A percentile compares a stretch with the other conserved stretches of the same genome.
These are phyloP conservation scores for Zarea fungicola DNA, from an alignment of 2,329 filamentous ascomycete genomes.

Conservation along the genomic window DNA sequence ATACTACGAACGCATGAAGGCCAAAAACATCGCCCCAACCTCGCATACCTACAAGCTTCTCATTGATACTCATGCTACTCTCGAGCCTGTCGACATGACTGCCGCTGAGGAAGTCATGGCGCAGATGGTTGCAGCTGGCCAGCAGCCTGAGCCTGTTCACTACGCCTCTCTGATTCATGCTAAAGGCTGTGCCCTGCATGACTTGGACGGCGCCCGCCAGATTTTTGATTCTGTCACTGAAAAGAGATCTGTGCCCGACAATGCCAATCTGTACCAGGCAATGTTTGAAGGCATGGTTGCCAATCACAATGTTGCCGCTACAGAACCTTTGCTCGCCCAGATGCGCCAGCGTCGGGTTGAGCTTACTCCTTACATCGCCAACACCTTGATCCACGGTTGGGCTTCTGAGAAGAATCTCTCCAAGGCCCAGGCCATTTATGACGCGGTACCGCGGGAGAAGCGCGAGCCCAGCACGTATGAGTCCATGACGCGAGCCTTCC, in stretches of 20 bases:
- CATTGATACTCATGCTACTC: constrained; percentile 88
- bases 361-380: constrained; percentile 96
- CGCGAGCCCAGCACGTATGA: constrained; percentile 98
- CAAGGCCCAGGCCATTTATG: constrained; percentile 75
- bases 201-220: constrained; percentile 75
- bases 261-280: constrained; percentile 89
- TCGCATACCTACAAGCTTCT: constrained; percentile 97
- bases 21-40: constrained; percentile 80
- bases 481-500: constrained; percentile 91
- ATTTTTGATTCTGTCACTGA: constrained; percentile 78
- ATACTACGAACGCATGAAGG: constrained; percentile 93
- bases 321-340: constrained; percentile 65
- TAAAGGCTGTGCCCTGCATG: constrained; percentile 87
- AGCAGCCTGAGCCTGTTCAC: constrained; percentile 84
- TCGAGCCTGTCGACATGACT: constrained; percentile 84
- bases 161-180: constrained; percentile 95
- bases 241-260: constrained; percentile 61
- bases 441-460: constrained; percentile 68
- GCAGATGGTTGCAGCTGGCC: constrained; percentile 67
- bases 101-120: constrained; percentile 81
- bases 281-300: constrained; percentile 97
- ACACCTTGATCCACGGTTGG: constrained; percentile 97
- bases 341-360: constrained; percentile 73
- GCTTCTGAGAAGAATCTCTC: constrained; percentile 74
- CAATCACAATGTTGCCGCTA: constrained; percentile 77